Percentiles rank a stretch among this genome's conserved stretches.
Conservation (phyloP, 2,329 filamentous ascomycete species). For the Verticillium nubilum region DNA sequence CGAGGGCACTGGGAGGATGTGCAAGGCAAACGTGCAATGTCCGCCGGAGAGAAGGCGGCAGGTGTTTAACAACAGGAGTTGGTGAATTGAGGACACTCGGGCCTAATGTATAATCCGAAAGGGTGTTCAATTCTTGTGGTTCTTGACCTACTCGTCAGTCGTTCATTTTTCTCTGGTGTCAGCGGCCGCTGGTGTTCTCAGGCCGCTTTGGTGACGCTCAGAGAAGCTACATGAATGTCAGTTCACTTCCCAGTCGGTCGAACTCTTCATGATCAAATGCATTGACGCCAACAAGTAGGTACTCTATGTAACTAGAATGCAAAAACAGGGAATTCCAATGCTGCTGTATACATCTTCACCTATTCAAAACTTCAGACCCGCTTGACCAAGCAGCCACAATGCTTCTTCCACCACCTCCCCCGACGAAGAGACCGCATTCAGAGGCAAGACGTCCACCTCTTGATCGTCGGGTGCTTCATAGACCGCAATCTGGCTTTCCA, state of each 20-base stretch:
- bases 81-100: too few relatives aligned
- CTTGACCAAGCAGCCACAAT: slow-evolving; percentile 12
- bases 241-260: too few relatives aligned
- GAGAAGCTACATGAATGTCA: too few relatives aligned
- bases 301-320: too few relatives aligned
- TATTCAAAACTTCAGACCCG: background rate
- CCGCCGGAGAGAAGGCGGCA: background rate
- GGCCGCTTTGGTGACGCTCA: too few relatives aligned
- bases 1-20: background rate
- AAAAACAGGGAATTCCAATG: background rate
- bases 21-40: background rate
- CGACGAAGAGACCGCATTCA: slow-evolving; percentile 13
- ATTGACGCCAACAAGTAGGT: too few relatives aligned
- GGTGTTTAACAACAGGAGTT: background rate
- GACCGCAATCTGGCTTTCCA: slow-evolving; percentile 24
- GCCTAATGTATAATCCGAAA: too few relatives aligned
- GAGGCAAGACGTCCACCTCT: slow-evolving; percentile 29
- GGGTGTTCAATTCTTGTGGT: too few relatives aligned
- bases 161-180: too few relatives aligned
- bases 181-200: too few relatives aligned
- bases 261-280: too few relatives aligned
- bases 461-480: slow-evolving; percentile 20
- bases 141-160: too few relatives aligned
- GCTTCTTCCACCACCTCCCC: slow-evolving; percentile 13
- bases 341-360: background rate